Evolutionary conservation across 805 yeast species (phyloP).

Genomic region (Hanseniaspora valbyensis): DNA sequence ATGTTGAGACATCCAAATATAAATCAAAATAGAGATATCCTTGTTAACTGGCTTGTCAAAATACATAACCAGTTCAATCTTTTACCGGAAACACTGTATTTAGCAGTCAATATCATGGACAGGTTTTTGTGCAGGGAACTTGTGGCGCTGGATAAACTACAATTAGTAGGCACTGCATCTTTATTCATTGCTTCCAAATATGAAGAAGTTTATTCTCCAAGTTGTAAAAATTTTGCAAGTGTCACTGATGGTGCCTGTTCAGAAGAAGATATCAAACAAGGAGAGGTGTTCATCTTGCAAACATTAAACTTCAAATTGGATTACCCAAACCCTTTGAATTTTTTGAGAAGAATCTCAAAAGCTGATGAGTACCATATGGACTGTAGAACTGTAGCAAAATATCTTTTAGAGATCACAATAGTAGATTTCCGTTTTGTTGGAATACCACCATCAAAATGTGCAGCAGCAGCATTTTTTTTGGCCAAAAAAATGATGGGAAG

Average conservation of each 20-base stretch:
- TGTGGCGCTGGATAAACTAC: constrained; percentile 71
- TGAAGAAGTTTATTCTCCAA: constrained; percentile 86
- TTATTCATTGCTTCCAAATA: constrained; percentile 84
- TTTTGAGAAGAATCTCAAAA: constrained; percentile 77
- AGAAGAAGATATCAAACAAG: constrained; percentile 73
- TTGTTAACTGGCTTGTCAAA: constrained; percentile 91
- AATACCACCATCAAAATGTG: constrained; percentile 65
- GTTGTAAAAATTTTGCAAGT: constrained; percentile 73
- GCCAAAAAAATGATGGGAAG: constrained; percentile 66
- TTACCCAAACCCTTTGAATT: constrained; percentile 89
- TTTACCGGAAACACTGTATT: constrained; percentile 74
- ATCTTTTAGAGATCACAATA: constrained; percentile 65
- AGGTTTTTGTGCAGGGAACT: constrained; percentile 63
- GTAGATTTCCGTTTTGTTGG: constrained; percentile 74
- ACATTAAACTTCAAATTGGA: constrained; percentile 65
- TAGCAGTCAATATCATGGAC: constrained; percentile 81
- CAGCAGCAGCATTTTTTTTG: constrained; percentile 84
- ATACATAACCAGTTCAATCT: constrained; percentile 76
- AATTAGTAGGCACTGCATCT: constrained; percentile 76
- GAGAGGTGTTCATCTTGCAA: constrained; percentile 71
- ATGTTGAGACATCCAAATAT: constrained; percentile 35
- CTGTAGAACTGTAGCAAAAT: constrained; percentile 82
- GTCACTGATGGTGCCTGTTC: constrained; percentile 77
- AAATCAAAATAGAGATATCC: constrained; percentile 49
- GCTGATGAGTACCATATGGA: constrained; percentile 90